Evolutionary conservation across 2,329 filamentous ascomycete species (phyloP).

Genomic region (Sarocladium strictum): DNA sequence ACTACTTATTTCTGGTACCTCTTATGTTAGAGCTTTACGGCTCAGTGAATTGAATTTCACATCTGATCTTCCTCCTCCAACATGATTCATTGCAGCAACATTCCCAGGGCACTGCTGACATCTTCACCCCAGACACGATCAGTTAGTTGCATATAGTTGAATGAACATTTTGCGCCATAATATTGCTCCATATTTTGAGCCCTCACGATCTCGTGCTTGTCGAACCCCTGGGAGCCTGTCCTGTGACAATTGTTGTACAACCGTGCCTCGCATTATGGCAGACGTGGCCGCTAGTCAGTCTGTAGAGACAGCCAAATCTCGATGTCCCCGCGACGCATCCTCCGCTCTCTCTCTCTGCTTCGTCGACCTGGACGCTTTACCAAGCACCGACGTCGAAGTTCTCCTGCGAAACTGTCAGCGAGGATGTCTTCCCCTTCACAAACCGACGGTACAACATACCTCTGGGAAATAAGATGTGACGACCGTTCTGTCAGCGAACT

Average conservation of each 20-base stretch:
- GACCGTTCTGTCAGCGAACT: constrained; percentile 94
- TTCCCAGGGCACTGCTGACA: not conserved
- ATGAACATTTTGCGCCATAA: constrained; percentile 2
- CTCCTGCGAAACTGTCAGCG: constrained; percentile 53
- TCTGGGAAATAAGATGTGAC: constrained; percentile 96
- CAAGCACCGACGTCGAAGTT: constrained; percentile 91
- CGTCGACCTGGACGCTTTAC: constrained; percentile 43
- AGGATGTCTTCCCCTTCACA: not conserved
- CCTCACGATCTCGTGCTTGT: not conserved
- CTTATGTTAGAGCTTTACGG: constrained; percentile 75
- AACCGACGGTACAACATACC: constrained; percentile 43
- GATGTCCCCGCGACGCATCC: not conserved
- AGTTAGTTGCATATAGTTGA: not conserved
- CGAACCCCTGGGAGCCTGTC: not conserved
- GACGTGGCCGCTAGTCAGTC: not conserved
- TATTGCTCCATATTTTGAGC: not conserved
- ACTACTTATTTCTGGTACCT: constrained; percentile 89
- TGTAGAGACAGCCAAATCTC: not conserved
- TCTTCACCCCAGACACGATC: not conserved
- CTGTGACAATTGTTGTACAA: constrained; percentile 6
- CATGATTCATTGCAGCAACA: not conserved
- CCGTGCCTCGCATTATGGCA: not conserved
- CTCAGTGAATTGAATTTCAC: constrained; percentile 78
- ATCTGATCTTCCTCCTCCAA: constrained; percentile 54
- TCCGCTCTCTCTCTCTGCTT: not conserved